These are phyloP conservation scores for Silybum marianum DNA, from an alignment of 129 eudicot genomes.

Conservation along the genomic window DNA sequence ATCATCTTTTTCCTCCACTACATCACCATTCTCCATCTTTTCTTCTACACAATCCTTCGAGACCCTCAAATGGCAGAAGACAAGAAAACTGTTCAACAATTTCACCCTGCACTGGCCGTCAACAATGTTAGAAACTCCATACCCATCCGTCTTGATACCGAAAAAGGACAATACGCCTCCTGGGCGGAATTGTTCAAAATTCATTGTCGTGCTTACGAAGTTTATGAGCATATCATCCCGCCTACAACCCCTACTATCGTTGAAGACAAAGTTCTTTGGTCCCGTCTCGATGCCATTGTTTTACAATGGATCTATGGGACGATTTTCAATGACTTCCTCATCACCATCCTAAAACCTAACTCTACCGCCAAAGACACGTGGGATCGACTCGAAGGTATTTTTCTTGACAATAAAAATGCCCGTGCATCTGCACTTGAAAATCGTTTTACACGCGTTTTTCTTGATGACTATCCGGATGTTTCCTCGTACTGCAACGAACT, in stretches of 20 bases:
- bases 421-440: not conserved
- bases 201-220: too few relatives aligned
- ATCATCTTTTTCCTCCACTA: too few relatives aligned
- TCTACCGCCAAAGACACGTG: not conserved
- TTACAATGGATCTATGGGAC: conserved; percentile 1
- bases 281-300: not conserved
- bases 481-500: not conserved
- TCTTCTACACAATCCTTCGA: too few relatives aligned
- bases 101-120: too few relatives aligned
- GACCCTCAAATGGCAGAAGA: too few relatives aligned
- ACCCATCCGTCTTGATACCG: too few relatives aligned
- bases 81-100: too few relatives aligned
- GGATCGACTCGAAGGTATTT: not conserved
- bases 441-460: not conserved
- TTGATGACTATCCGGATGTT: not conserved
- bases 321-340: not conserved
- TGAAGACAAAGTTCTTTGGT: not conserved
- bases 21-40: too few relatives aligned
- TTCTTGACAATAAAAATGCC: not conserved
- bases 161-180: too few relatives aligned
- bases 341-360: not conserved
- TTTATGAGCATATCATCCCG: too few relatives aligned
- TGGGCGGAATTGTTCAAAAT: too few relatives aligned
- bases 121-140: too few relatives aligned
- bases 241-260: not conserved